These are phyloP conservation scores for Cryphonectria japonica DNA, from an alignment of 2,329 filamentous ascomycete species.

Conservation along the genomic window DNA sequence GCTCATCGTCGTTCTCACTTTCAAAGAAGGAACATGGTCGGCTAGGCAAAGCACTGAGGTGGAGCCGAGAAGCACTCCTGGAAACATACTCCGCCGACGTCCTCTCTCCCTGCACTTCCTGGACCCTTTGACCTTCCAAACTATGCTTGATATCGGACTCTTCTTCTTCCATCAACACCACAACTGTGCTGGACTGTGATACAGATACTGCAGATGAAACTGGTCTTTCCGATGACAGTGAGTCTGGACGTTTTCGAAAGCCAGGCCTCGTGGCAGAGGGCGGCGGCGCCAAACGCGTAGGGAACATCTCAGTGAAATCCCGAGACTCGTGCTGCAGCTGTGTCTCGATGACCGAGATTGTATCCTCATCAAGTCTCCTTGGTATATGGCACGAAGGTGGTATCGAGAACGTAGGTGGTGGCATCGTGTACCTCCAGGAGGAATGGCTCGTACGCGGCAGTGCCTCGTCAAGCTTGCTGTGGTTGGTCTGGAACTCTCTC, in stretches of 20 bases:
- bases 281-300: conserved; percentile 1
- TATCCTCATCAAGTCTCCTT: not conserved
- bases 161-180: not conserved
- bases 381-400: not conserved
- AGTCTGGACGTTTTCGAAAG: not conserved
- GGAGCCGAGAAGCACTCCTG: not conserved
- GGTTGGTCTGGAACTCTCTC: not conserved
- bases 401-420: not conserved
- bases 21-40: not conserved
- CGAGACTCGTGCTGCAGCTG: not conserved
- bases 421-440: not conserved
- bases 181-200: not conserved
- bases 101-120: not conserved
- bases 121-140: not conserved
- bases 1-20: no score
- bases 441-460: not conserved
- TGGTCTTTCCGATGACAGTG: not conserved
- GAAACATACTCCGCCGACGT: not conserved
- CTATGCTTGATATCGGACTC: not conserved
- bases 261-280: not conserved
- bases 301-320: not conserved
- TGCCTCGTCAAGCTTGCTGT: not conserved
- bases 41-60: conserved; percentile 2
- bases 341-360: not conserved
- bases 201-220: not conserved